Evolutionary conservation across 2,329 filamentous ascomycete genomes (phyloP), one percentile per base, ranked within the genome.

Genomic region (Talaromyces pinophilus): DNA sequence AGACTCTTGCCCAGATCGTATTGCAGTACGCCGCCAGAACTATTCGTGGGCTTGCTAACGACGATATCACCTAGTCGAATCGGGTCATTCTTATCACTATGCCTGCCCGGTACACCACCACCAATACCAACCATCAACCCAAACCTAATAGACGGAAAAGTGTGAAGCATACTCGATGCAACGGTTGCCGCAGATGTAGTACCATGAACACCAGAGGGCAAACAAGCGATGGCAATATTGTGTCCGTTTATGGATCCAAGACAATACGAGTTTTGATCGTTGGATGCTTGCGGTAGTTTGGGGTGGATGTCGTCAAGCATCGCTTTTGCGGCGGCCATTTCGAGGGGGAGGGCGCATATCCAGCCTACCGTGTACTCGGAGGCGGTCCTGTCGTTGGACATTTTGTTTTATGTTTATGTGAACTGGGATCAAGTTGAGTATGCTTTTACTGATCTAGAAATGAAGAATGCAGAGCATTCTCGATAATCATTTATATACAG

Each of bases 61-160:
- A 72, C 72, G 3, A 74, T 64, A 68, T 74, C 72, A 13, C 72
- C 71, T 1, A 73, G 62, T 5, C 68, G 68, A 59, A 73, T 69
- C 25, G 70, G 66, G 1, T 50, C 46, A 4, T 62, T 25, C 5
- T 74, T 54, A 25, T 44, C 59, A 33, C 42, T 48, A 33, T 61
- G 25, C 10, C 40, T 5, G 3, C 30, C 59, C 0, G 69, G 70
- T 10, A 66, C 64, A 4, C 70, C 70, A 4, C 68, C 69, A 4
- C 76, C 80, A 60, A 82, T 78, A 22, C 80, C 81, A 2, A 82
- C 79, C 75, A 83, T 78, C 1, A 83, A 70, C 1, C 75, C 74
- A 46, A 80, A 69, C n/a, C 68, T 60, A 30, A 76, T 33, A 25
- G 72, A 72, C 0, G 73, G 48, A 66, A 80, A 59, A 15, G 68